Conservation (phyloP, 1,284 basidiomycete genomes). For the Agaricales sp. region DNA sequence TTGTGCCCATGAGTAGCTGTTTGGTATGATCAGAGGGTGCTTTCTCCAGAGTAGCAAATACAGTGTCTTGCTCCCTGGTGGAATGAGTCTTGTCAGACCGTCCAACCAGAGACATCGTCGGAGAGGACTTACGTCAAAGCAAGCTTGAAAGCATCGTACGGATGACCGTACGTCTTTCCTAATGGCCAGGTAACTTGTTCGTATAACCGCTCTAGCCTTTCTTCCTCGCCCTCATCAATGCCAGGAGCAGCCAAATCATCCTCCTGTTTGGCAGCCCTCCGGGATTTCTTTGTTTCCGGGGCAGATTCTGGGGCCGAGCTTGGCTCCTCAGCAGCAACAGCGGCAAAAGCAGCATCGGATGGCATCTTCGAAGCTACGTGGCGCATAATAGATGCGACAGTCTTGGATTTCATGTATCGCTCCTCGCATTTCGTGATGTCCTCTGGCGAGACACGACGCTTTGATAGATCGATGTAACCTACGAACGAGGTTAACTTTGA, state of each 20-base stretch:
- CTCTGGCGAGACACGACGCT: constrained; percentile 98
- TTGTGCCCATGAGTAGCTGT: constrained; percentile 71
- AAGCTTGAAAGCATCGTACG: constrained; percentile 98
- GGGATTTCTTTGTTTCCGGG: constrained; percentile 35
- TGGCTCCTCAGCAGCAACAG: constrained; percentile 22
- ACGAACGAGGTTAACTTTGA: constrained; percentile 4
- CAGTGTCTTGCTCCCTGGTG: constrained; percentile 77
- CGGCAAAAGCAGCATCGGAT: constrained; percentile 29
- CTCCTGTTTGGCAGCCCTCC: constrained; percentile 33
- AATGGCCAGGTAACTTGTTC: constrained; percentile 92
- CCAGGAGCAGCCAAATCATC: constrained; percentile 28
- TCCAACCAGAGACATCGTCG: too few relatives aligned
- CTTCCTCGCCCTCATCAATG: constrained; percentile 52
- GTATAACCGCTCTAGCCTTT: constrained; percentile 76
- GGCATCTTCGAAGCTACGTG: constrained; percentile 88
- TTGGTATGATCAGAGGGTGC: constrained; percentile 54
- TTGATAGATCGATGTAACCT: constrained; percentile 99
- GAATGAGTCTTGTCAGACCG: constrained; percentile 5
- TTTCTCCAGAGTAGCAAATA: constrained; percentile 66
- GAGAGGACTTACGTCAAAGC: constrained; percentile 68
- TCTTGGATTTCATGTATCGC: constrained; percentile 96
- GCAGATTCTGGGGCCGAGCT: constrained; percentile 24
- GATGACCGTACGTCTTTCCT: constrained; percentile 87
- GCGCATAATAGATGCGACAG: constrained; percentile 87
- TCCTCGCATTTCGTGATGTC: constrained; percentile 99